phyloP scores from a whole-genome alignment of 176 grass and related monocot genomes.

The Musa troglodytarum region DNA sequence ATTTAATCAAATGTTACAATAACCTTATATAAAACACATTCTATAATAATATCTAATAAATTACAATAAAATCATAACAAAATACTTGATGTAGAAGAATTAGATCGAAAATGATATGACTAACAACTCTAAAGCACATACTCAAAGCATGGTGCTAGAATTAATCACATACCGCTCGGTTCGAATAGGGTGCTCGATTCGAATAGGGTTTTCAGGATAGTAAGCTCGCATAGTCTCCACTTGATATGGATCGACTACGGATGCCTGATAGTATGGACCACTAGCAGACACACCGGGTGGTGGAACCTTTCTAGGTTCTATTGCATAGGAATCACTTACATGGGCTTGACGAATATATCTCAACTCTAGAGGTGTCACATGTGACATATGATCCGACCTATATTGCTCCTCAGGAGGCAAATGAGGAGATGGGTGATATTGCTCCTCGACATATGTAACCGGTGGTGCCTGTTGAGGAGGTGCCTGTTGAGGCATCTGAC shows the following conservation, averaged over 20 bases:
- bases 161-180: slow-evolving; percentile 31
- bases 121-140: neutral
- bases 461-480: neutral
- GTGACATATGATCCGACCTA: neutral
- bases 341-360: slow-evolving; percentile 20
- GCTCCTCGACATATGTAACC: neutral
- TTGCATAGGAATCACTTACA: slow-evolving; percentile 21
- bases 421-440: too few species aligned
- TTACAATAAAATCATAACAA: too few species aligned
- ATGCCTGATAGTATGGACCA: slow-evolving; percentile 36
- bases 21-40: too few species aligned
- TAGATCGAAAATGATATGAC: too few species aligned
- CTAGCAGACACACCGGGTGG: slow-evolving; percentile 16
- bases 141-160: neutral
- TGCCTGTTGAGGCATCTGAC: neutral
- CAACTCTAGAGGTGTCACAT: slow-evolving; percentile 3
- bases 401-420: neutral
- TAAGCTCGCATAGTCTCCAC: slow-evolving; percentile 18
- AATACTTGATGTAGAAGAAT: too few species aligned
- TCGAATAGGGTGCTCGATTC: slow-evolving; percentile 13
- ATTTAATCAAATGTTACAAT: too few species aligned
- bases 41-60: too few species aligned
- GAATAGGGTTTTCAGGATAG: slow-evolving; percentile 14
- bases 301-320: slow-evolving; percentile 24
- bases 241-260: slow-evolving; percentile 9